Evolutionary conservation across 805 yeast genomes (phyloP).

Genomic region (Candida bentonensis): DNA sequence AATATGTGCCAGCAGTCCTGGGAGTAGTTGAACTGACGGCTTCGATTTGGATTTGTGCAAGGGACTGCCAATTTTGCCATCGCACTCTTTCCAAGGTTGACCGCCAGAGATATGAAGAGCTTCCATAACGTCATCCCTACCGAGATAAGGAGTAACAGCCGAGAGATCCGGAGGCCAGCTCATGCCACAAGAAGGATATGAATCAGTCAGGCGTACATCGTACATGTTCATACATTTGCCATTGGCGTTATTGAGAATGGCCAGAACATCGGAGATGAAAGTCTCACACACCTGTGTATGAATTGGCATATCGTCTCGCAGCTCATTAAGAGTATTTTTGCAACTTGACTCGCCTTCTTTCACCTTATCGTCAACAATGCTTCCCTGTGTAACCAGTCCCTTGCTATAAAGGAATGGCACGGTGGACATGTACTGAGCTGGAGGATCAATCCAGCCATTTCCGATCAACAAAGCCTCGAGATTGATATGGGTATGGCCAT

Average conservation of each 20-base stretch:
- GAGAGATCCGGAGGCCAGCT: slow-evolving; percentile 72
- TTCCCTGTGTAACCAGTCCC: slow-evolving; percentile 33
- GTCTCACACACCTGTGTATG: slow-evolving; percentile 23
- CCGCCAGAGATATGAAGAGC: slow-evolving; percentile 35
- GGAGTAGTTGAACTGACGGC: slow-evolving; percentile 57
- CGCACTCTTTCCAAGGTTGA: slow-evolving; percentile 66
- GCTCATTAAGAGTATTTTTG: slow-evolving; percentile 11
- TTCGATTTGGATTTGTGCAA: slow-evolving; percentile 38
- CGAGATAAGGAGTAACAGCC: slow-evolving; percentile 36
- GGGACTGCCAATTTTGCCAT: slow-evolving; percentile 35
- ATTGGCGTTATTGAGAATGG: slow-evolving; percentile 10
- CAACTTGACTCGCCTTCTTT: slow-evolving; percentile 6
- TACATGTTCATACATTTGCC: slow-evolving; percentile 67
- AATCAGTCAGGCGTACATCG: slow-evolving; percentile 56
- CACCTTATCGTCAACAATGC: slow-evolving; percentile 14
- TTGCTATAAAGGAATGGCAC: slow-evolving; percentile 53
- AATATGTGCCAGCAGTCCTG: slow-evolving; percentile 40
- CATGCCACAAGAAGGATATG: slow-evolving; percentile 78
- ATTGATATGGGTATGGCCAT: slow-evolving; percentile 19
- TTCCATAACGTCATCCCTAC: slow-evolving; percentile 29
- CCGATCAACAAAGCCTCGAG: slow-evolving; percentile 67
- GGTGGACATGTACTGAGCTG: slow-evolving; percentile 67
- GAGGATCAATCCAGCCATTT: slow-evolving; percentile 91
- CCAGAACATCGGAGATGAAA: slow-evolving; percentile 25
- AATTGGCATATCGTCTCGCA: slow-evolving; percentile 13